Base-by-base conservation (phyloP, 768 basidiomycete genomes). In the Tulasnella sp. region DNA sequence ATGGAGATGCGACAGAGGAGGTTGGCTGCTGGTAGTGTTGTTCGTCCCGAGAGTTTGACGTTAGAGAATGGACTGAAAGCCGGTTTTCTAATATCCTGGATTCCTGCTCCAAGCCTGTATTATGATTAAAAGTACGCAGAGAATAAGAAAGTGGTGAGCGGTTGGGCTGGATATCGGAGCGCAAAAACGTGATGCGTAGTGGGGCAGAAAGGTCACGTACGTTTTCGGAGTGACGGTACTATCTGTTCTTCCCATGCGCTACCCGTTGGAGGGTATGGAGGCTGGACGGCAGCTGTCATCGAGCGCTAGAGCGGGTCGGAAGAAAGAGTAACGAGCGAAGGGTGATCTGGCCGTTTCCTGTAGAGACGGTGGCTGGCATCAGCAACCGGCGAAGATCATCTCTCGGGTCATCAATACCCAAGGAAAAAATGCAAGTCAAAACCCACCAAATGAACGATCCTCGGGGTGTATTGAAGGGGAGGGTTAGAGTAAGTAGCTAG, bases 171-270 rank as follows among this genome's bases (percentile, higher is more conserved):
- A 34, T 78, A 81, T 64, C 74, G 79, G 74, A 79, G 64, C 31
- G 64, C 22, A 78, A 37, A n/a, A 81, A 73, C 44, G 48, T 72
- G 46, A 72, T 46, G 76, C 74, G 80, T 24, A 48, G 77, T 22
- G 40, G 75, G 74, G 77, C 81, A 72, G 80, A 58, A 72, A 40
- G 79, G 81, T 80, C 72, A 88, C 90, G 84, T 87, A 95, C 93
- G 89, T 88, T 94, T 93, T 83, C 94, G 90, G 50, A 95, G 88
- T 58, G 93, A 89, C 78, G 94, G 94, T 42, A 95, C 94, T 79
- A 95, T 94, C 48, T 90, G 90, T 84, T 94, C 93, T 85, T 94
- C 94, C 93, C 94, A 95, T 50, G 90, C 80, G 46, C 34, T 77
- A 31, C 64, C 64, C 37, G 41, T 64, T 37, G 76, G 48, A n/a